phyloP scores from a whole-genome alignment of 495 filamentous ascomycete species.

The Aspergillus indologenus region DNA sequence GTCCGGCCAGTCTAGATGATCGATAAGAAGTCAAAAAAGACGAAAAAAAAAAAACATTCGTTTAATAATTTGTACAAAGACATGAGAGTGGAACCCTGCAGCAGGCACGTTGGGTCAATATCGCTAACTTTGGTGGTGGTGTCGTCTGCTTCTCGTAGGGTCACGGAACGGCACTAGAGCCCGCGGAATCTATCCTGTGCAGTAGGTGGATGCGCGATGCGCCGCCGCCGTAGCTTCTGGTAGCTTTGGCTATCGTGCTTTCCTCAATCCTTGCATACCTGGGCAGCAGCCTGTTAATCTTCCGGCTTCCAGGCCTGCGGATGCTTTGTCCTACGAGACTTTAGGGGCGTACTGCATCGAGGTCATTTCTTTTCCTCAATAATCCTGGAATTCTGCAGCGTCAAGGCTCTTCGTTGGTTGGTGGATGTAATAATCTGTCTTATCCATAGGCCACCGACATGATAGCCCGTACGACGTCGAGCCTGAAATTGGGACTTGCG shows the following conservation, averaged over 20 bases:
- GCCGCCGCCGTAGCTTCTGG: constrained; percentile 17
- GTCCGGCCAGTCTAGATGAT: constrained; percentile 19
- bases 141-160: constrained; percentile 17
- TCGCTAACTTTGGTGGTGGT: constrained; percentile 18
- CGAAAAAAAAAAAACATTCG: too few relatives aligned
- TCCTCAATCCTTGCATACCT: constrained; percentile 21
- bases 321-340: constrained; percentile 18
- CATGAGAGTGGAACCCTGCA: constrained; percentile 19
- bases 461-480: constrained; percentile 1
- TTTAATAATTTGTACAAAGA: constrained; percentile 8
- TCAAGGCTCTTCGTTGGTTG: constrained; percentile 8
- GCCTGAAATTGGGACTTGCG: not conserved
- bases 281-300: constrained; percentile 20
- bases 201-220: constrained; percentile 19
- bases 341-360: constrained; percentile 4
- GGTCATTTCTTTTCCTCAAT: constrained; percentile 10
- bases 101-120: constrained; percentile 25
- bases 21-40: constrained; percentile 23
- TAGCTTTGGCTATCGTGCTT: constrained; percentile 29
- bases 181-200: constrained; percentile 21
- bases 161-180: constrained; percentile 15
- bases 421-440: constrained; percentile 5
- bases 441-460: not conserved
- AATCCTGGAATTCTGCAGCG: constrained; percentile 13
- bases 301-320: constrained; percentile 17